phyloP scores from a whole-genome alignment of 2,329 filamentous ascomycete species.

The Hypomyces perniciosus region DNA sequence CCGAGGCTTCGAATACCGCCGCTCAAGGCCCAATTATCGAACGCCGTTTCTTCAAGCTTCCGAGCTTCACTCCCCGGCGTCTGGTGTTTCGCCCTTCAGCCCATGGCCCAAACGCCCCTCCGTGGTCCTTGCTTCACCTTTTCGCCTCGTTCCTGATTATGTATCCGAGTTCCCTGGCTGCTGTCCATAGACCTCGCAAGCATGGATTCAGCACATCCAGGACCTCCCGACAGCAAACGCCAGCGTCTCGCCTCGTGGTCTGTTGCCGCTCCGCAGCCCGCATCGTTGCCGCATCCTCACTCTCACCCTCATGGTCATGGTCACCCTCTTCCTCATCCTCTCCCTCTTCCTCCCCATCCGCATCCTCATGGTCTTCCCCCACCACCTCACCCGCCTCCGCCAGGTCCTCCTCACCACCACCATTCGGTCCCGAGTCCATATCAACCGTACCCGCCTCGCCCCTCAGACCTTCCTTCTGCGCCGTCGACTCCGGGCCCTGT shows the following conservation, averaged over 20 bases:
- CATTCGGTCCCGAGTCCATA: constrained; percentile 33
- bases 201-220: constrained; percentile 57
- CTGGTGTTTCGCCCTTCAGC: constrained; percentile 17
- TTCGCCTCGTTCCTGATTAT: constrained; percentile 32
- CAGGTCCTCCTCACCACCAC: constrained; percentile 18
- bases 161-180: constrained; percentile 25
- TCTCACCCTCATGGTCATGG: constrained; percentile 20
- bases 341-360: constrained; percentile 19
- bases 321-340: constrained; percentile 13
- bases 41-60: constrained; percentile 19
- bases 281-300: constrained; percentile 42
- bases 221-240: constrained; percentile 53
- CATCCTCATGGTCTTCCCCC: constrained; percentile 22
- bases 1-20: constrained; percentile 7
- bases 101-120: constrained; percentile 30
- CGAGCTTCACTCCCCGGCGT: constrained; percentile 13
- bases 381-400: constrained; percentile 24
- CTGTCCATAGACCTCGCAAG: constrained; percentile 36
- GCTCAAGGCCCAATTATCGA: constrained; percentile 6
- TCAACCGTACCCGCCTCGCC: constrained; percentile 33
- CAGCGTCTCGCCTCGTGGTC: constrained; percentile 49
- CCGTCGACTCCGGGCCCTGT: constrained; percentile 24
- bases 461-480: constrained; percentile 27
- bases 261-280: constrained; percentile 41
- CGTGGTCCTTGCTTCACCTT: constrained; percentile 33